Percentiles rank a stretch among this genome's conserved stretches.
Evolutionary conservation across 2,329 filamentous ascomycete species (phyloP).

Genomic region (Xylaria sp.): DNA sequence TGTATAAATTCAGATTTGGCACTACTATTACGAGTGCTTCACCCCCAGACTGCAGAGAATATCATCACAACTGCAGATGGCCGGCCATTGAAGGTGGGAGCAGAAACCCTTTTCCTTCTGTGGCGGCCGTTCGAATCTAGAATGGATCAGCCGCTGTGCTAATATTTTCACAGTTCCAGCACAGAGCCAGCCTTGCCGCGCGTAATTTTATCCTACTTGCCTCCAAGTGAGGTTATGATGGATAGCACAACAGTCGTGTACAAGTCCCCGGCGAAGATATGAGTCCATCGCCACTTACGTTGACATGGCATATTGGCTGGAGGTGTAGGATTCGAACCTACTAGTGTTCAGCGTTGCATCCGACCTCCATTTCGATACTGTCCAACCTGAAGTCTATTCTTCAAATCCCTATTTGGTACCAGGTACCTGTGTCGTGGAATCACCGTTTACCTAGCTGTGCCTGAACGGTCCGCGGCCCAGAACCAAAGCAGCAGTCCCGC

Average conservation of each 20-base stretch:
- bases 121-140: constrained; percentile 7
- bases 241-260: background rate
- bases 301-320: constrained; percentile 5
- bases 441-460: background rate
- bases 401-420: background rate
- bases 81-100: constrained; percentile 2
- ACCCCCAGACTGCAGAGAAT: constrained; percentile 8
- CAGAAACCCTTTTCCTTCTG: constrained; percentile 13
- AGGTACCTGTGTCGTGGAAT: background rate
- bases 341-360: constrained; percentile 8
- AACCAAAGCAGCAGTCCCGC: constrained; percentile 4
- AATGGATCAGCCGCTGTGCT: constrained; percentile 6
- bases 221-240: background rate
- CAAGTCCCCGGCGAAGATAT: background rate
- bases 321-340: constrained; percentile 10
- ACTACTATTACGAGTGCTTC: constrained; percentile 5
- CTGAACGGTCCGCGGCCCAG: constrained; percentile 9
- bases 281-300: constrained; percentile 14
- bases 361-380: constrained; percentile 10
- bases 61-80: constrained; percentile 3
- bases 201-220: constrained; percentile 1
- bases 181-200: constrained; percentile 15
- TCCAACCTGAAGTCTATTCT: constrained; percentile 1
- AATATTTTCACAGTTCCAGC: constrained; percentile 2
- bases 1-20: background rate